Base-by-base conservation (phyloP, 805 yeast species). In the Kodamaea restingae region DNA sequence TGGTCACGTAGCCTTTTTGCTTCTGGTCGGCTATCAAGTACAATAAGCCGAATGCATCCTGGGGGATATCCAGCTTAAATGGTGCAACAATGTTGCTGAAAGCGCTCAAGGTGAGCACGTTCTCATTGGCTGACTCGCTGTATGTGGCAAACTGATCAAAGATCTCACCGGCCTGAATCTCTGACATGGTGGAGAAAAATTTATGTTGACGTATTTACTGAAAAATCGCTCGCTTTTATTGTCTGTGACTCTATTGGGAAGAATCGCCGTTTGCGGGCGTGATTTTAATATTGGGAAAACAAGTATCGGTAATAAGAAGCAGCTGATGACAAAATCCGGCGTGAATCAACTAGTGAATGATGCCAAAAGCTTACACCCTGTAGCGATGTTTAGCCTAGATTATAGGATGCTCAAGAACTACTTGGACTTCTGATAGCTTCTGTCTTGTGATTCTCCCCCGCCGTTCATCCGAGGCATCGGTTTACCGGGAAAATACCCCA, bases 21-120 rank as follows among this genome's bases (percentile, higher is more conserved):
- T 73, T 70, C 42, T 76, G 76, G 63, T 91, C 98, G 11, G 95
- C 87, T 18, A 88, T 79, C 41, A 84, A 69, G 56, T 84, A 91
- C 35, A 91, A 78, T 44, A 90, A 71, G 4, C 71, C 55, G 39
- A 56, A 67, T 4, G 70, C 48, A 32, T 58, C 59, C 36, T 51
- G 60, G 12, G 70, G 67, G 32, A 68, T 51, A 45, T 68, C 74
- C 24, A 62, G 50, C 27, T 63, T 61, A 43, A 65, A 68, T 8
- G 74, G 74, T 21, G 72, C 56, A 42, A 68, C 55, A 30, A 68
- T 53, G 26, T 65, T 50, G 22, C 61, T 54, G 43, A 68, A 68
- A 35, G 61, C 60, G 12, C 61, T 63, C 38, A 68, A 56, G 17
- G 65, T 49, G 35, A 68, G 58, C 18, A 50, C 48, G 39, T 51